Evolutionary conservation across 2,329 filamentous ascomycete species (phyloP), one percentile per base, ranked within the genome.

Genomic region (Dichotomopilus funicola): DNA sequence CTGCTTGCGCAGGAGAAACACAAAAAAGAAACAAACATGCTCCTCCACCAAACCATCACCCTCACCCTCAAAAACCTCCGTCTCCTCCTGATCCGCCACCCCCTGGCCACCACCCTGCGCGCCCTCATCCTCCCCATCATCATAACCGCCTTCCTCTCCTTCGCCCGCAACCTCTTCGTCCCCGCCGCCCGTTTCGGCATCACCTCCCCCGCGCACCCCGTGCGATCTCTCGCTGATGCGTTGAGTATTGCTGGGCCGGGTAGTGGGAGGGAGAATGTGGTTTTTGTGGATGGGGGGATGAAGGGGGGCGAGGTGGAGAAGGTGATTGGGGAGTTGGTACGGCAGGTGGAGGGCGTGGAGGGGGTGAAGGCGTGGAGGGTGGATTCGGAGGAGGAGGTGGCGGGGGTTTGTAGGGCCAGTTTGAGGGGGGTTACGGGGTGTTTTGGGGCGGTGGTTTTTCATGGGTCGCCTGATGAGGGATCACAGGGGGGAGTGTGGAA

Each of bases 131-230:
- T 86, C 1, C 84, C 84, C 2, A 70, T 86, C 36, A 65, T 79
- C 45, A 71, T 87, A 51, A 77, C 80, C 42, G 71, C 78, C 27
- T 83, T 86, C 63, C 76, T 87, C 58, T 80, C 75, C 52, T 92
- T 87, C 68, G 86, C 89, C 12, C 86, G 88, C 63, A 91, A 91
- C 68, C 81, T 96, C 60, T 92, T 95, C 65, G 81, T 91, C 3
- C 86, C 89, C 1, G 86, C 88, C 1, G 86, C 87, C 0, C 73
- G 78, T 3, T 95, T 80, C 65, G 91, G 91, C 45, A 83, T 96
- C 61, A 87, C 85, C 45, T 27, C 19, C 19, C 67, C 76, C 0
- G 70, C 82, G 0, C 74, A 72, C 6, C 77, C 83, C 0, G 72
- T 96, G 59, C 80, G 84, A 57, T 79, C 81, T 9, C 77, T 95